Base-by-base conservation (phyloP, 2,329 filamentous ascomycete genomes). In the Pseudonectria buxi region DNA sequence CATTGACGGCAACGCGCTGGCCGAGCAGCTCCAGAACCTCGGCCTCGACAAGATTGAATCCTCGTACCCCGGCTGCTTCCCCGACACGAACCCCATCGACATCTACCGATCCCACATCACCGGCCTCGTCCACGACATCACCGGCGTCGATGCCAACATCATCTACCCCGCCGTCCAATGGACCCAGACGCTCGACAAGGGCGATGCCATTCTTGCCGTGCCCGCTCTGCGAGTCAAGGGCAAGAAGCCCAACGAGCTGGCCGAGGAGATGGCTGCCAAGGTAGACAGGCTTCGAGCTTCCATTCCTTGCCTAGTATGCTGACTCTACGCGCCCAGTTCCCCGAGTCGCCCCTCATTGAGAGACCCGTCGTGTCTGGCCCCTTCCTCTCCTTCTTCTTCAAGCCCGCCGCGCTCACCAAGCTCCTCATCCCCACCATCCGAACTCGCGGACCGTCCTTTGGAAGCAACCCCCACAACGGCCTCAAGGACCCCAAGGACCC, bases 341-440 rank as follows among this genome's bases (percentile, higher is more conserved):
- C 84, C 34, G 77, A 84, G 43, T 83, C 81, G 43, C 76, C 83
- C 14, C 71, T 94, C 16, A 71, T 92, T 43, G 73, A 83, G 49
- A 81, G 81, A 57, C 86, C 86, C 12, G 65, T 69, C 10, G 68
- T 71, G n/a, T 72, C 68, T 41, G 82, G 80, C 46, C 76, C 78
- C 31, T 88, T 86, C 52, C 63, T 94, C 27, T 76, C 79, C 50
- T 90, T 94, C 67, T 89, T 81, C 69, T 83, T 89, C 72, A 84
- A 83, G 63, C 66, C 75, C n/a, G 68, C 65, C 3, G 74, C 79
- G 11, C 73, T 92, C 29, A 68, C 75, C 34, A 65, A 76, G 42
- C 62, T 85, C 26, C 69, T 89, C 22, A 64, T 94, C 32, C 83
- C 84, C 26, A 71, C 76, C 49, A 80, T 92, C 42, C 76, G 83